Percentiles rank a stretch among this genome's conserved stretches.
phyloP scores from a whole-genome alignment of 148 eudicot species.

The Simmondsia chinensis region DNA sequence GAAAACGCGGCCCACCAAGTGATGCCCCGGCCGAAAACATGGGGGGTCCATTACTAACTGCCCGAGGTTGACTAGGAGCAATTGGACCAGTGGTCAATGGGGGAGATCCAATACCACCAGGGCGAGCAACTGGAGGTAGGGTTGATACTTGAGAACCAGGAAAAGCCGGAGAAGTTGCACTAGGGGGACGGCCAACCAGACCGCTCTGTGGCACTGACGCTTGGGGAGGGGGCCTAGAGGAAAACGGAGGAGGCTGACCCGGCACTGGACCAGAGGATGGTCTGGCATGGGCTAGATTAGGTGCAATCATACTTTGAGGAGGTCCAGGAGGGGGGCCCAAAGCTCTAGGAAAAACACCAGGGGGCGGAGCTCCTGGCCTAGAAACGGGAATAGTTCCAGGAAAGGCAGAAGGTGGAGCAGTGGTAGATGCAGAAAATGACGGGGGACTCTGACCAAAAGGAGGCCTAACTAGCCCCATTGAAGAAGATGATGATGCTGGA shows the following conservation, averaged over 20 bases:
- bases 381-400: slow-evolving; percentile 28
- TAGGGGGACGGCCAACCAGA: slow-evolving; percentile 19
- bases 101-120: slow-evolving; percentile 46
- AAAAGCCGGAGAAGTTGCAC: slow-evolving; percentile 24
- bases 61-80: slow-evolving; percentile 29
- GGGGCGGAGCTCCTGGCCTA: slow-evolving; percentile 82
- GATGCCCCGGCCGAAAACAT: slow-evolving; percentile 33
- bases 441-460: slow-evolving; percentile 13
- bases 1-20: slow-evolving; percentile 51
- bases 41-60: slow-evolving; percentile 64
- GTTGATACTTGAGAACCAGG: slow-evolving; percentile 24
- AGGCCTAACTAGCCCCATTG: slow-evolving; percentile 34
- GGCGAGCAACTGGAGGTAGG: slow-evolving; percentile 32
- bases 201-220: slow-evolving; percentile 8
- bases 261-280: slow-evolving; percentile 40
- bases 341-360: slow-evolving; percentile 67
- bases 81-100: slow-evolving; percentile 23
- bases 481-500: slow-evolving; percentile 13
- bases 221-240: slow-evolving; percentile 39
- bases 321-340: slow-evolving; percentile 46
- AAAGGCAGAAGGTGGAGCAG: slow-evolving; percentile 23
- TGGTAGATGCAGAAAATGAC: slow-evolving; percentile 16
- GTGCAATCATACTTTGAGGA: slow-evolving; percentile 35
- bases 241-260: slow-evolving; percentile 42
- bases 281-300: slow-evolving; percentile 31